Evolutionary conservation across 2,329 filamentous ascomycete species (phyloP).

Genomic region (Thielaviopsis musarum): DNA sequence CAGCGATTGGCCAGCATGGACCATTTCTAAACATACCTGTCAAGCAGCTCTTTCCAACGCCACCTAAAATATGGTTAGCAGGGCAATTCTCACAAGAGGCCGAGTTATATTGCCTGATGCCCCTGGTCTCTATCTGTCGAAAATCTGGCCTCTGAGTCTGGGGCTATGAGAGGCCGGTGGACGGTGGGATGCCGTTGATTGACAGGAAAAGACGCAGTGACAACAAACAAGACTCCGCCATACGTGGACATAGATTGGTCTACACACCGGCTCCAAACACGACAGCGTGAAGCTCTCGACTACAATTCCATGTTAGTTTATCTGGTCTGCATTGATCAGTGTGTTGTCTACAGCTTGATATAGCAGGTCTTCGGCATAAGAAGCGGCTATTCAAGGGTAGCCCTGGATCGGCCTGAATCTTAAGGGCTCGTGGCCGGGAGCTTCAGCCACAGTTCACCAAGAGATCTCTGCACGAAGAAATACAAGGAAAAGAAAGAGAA

Average conservation of each 20-base stretch:
- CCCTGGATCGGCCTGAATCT: too few species aligned
- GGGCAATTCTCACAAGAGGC: too few species aligned
- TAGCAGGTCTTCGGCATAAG: constrained; percentile 11
- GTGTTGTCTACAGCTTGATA: constrained; percentile 9
- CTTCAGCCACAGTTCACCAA: neutral
- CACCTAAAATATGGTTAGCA: constrained; percentile 34
- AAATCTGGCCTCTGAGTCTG: neutral
- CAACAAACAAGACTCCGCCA: neutral
- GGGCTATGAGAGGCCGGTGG: too few species aligned
- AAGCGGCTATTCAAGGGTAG: neutral
- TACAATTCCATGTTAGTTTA: constrained; percentile 17
- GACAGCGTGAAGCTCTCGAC: constrained; percentile 68
- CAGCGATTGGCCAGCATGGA: too few species aligned
- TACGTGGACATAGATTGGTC: neutral
- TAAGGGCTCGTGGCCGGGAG: constrained; percentile 15
- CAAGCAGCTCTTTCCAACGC: constrained; percentile 82
- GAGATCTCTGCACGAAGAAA: neutral
- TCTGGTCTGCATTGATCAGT: too few species aligned
- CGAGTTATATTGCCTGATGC: too few species aligned
- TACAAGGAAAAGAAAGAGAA: too few species aligned
- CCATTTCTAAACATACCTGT: constrained; percentile 44
- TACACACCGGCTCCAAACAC: constrained; percentile 60
- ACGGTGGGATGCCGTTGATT: too few species aligned
- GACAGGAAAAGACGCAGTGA: neutral
- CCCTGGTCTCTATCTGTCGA: too few species aligned